phyloP scores from a whole-genome alignment of 257 asterid species.

The Scutellaria galericulata region DNA sequence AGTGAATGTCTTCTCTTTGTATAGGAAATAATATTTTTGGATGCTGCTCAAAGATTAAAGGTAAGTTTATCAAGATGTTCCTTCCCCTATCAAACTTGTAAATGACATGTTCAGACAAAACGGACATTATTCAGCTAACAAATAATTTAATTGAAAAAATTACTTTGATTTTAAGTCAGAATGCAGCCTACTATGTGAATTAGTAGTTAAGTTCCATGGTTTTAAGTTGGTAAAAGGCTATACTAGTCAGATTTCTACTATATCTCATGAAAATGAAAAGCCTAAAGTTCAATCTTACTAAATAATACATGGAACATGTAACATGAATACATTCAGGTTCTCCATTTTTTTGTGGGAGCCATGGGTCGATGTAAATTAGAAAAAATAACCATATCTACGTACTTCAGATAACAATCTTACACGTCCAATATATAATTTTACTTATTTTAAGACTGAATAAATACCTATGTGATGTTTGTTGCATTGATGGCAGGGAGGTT shows the following conservation, averaged over 20 bases:
- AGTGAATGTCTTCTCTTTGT: slow-evolving; percentile 34
- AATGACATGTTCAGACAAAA: slow-evolving; percentile 9
- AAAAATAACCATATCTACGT: not conserved
- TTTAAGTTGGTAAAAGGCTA: not conserved
- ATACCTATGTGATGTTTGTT: slow-evolving; percentile 30
- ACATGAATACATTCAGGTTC: slow-evolving; percentile 1
- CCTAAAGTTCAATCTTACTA: not conserved
- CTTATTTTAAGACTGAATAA: slow-evolving; percentile 17
- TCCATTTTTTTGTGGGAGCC: not conserved
- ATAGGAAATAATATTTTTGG: slow-evolving; percentile 86
- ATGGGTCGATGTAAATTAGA: not conserved
- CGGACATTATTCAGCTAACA: slow-evolving; percentile 14
- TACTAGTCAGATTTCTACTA: not conserved
- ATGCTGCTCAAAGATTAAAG: slow-evolving; percentile 82
- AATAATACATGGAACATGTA: not conserved
- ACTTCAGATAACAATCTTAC: slow-evolving; percentile 10
- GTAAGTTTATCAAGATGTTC: slow-evolving; percentile 48
- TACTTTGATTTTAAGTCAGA: not conserved
- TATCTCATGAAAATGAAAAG: slow-evolving; percentile 21
- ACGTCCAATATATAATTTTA: slow-evolving; percentile 13
- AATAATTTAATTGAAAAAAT: not conserved
- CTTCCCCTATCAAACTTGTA: slow-evolving; percentile 18
- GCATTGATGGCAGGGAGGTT: slow-evolving; percentile 62
- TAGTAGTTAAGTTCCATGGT: not conserved
- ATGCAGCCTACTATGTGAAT: slow-evolving; percentile 10